Conservation (phyloP, 148 eudicot species). For the Diospyros kaki region DNA sequence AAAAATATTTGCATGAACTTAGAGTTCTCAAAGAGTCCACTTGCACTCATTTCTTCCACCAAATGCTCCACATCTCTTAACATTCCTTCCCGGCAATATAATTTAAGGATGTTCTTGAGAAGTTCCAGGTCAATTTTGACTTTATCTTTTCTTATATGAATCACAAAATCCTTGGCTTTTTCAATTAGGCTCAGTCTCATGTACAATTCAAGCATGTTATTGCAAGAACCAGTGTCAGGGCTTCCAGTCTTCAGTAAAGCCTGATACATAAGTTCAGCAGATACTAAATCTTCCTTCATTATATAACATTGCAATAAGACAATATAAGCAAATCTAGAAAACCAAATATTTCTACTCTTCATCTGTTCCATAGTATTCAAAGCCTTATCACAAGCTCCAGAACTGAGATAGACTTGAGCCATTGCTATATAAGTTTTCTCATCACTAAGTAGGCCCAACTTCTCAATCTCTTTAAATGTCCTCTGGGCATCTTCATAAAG, state of each 20-base stretch:
- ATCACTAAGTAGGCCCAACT: constrained; percentile 56
- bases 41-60: constrained; percentile 36
- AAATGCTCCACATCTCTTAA: constrained; percentile 49
- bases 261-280: constrained; percentile 61
- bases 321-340: constrained; percentile 56
- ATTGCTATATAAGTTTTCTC: constrained; percentile 79
- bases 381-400: constrained; percentile 55
- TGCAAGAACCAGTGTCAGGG: constrained; percentile 63
- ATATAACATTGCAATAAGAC: constrained; percentile 65
- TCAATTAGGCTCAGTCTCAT: constrained; percentile 39
- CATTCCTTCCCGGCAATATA: constrained; percentile 72
- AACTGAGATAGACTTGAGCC: constrained; percentile 83
- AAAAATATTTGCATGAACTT: constrained; percentile 43
- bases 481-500: constrained; percentile 75
- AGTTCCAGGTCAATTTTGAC: constrained; percentile 66
- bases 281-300: constrained; percentile 56
- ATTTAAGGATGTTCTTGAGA: constrained; percentile 44
- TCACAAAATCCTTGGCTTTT: constrained; percentile 58
- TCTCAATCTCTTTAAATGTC: constrained; percentile 67
- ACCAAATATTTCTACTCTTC: constrained; percentile 49
- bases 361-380: constrained; percentile 52
- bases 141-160: constrained; percentile 52
- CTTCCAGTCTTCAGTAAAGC: constrained; percentile 55
- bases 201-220: constrained; percentile 64
- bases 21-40: constrained; percentile 30